phyloP scores from a whole-genome alignment of 495 filamentous ascomycete genomes.

The Cenococcum geophilum region DNA sequence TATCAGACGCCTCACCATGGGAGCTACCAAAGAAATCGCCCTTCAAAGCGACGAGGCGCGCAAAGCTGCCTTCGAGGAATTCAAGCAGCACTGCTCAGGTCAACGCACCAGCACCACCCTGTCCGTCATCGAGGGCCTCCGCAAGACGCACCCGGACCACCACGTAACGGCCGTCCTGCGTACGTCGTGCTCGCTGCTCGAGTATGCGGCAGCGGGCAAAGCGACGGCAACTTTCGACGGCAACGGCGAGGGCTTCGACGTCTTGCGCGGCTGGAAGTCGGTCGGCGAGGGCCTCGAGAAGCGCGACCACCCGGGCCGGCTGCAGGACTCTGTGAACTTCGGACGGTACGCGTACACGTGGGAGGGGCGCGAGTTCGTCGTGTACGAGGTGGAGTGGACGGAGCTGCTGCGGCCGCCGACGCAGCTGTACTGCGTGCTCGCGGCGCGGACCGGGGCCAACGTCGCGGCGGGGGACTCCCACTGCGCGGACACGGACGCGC shows the following conservation, averaged over 20 bases:
- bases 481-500: conserved; percentile 13
- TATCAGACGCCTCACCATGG: background rate
- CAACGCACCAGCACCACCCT: conserved; percentile 13
- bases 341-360: conserved; percentile 23
- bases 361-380: conserved; percentile 21
- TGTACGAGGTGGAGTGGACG: conserved; percentile 18
- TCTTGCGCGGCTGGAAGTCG: conserved; percentile 19
- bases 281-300: conserved; percentile 20
- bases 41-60: background rate
- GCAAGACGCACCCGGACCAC: conserved; percentile 25
- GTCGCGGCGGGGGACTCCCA: background rate
- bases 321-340: conserved; percentile 16
- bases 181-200: conserved; percentile 25
- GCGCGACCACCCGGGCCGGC: conserved; percentile 15
- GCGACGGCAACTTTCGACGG: conserved; percentile 19
- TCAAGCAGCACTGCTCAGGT: conserved; percentile 12
- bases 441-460: background rate
- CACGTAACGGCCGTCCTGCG: conserved; percentile 29
- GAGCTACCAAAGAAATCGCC: background rate
- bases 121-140: conserved; percentile 20
- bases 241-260: conserved; percentile 18
- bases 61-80: conserved; percentile 8
- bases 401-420: conserved; percentile 5
- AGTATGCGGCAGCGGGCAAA: conserved; percentile 32
- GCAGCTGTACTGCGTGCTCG: conserved; percentile 14